phyloP scores from a whole-genome alignment of 1,284 basidiomycete genomes.

The Albatrellus sp. region DNA sequence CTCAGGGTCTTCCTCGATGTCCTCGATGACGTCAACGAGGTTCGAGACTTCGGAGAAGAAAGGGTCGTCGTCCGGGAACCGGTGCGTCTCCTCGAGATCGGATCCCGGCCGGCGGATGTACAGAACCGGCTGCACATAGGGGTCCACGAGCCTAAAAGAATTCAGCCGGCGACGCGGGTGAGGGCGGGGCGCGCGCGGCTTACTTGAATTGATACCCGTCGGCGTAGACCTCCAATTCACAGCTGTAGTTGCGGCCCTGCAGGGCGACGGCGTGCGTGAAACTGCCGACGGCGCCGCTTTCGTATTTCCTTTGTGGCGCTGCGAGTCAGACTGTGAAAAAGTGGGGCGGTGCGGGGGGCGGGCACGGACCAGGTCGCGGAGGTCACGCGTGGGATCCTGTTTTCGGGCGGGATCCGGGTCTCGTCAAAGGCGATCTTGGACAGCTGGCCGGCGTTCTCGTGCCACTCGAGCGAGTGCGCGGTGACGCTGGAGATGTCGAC shows the following conservation, averaged over 20 bases:
- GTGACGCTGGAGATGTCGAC: conserved; percentile 79
- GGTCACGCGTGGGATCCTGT: conserved; percentile 74
- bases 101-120: conserved; percentile 78
- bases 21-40: conserved; percentile 74
- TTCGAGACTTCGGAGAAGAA: conserved; percentile 87
- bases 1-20: conserved; percentile 62
- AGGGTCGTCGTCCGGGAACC: conserved; percentile 79
- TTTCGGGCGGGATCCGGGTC: conserved; percentile 60
- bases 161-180: conserved; percentile 6
- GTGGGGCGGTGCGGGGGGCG: background rate
- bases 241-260: conserved; percentile 85
- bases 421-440: conserved; percentile 78
- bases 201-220: conserved; percentile 80
- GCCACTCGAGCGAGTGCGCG: conserved; percentile 84
- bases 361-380: conserved; percentile 55
- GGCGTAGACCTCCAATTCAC: conserved; percentile 85
- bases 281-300: conserved; percentile 81
- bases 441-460: conserved; percentile 81
- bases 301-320: conserved; percentile 63
- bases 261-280: conserved; percentile 83
- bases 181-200: conserved; percentile 7
- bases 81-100: conserved; percentile 69
- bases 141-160: conserved; percentile 67
- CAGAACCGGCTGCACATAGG: conserved; percentile 74
- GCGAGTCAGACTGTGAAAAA: too few species aligned